Conservation (phyloP, 2,329 filamentous ascomycete species). For the Fusarium compactum region DNA sequence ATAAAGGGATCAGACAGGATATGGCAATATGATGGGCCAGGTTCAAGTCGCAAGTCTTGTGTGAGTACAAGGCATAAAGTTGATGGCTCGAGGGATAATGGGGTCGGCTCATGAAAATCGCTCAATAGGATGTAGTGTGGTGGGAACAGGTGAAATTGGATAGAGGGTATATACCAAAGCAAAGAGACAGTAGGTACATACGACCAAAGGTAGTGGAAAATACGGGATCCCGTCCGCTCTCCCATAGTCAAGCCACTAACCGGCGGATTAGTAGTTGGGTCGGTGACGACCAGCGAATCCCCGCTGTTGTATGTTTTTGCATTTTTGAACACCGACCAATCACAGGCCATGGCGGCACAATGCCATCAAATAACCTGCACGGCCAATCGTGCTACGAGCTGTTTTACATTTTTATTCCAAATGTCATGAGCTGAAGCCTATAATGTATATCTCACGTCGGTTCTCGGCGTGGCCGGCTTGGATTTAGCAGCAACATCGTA, state of each 20-base stretch:
- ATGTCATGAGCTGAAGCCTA: background rate
- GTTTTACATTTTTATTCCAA: background rate
- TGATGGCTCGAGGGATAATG: background rate
- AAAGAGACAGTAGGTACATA: background rate
- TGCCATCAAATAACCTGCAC: background rate
- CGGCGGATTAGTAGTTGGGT: too few species aligned
- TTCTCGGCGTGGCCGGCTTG: background rate
- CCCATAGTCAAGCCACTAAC: too few species aligned
- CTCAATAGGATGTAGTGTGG: too few species aligned
- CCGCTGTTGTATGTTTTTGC: slow-evolving; percentile 24
- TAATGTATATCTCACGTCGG: background rate
- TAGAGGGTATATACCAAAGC: background rate
- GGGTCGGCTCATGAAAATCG: background rate
- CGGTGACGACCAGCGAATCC: too few species aligned
- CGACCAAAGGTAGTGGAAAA: slow-evolving; percentile 27
- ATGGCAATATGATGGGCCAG: background rate
- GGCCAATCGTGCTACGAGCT: background rate
- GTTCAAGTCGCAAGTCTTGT: accelerated
- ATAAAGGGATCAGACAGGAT: background rate
- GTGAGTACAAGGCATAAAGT: background rate
- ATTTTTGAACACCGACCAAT: background rate
- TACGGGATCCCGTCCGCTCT: slow-evolving; percentile 29
- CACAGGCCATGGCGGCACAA: background rate
- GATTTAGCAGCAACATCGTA: background rate
- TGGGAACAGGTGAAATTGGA: accelerated